Evolutionary conservation across 2,329 filamentous ascomycete species (phyloP).

Genomic region (Penicillium aurantiogriseum): DNA sequence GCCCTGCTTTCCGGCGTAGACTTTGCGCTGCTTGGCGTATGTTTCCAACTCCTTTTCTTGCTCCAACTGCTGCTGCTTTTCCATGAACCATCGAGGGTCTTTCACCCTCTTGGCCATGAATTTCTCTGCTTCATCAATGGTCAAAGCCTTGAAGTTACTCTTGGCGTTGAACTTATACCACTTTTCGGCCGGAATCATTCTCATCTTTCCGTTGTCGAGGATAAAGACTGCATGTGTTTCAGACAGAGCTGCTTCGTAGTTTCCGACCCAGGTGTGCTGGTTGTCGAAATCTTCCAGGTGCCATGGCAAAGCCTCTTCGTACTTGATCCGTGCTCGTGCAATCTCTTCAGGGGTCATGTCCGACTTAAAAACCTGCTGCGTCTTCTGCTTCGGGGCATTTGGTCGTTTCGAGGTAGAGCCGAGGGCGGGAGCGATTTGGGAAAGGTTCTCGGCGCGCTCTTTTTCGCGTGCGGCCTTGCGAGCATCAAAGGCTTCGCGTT

Average conservation of each 20-base stretch:
- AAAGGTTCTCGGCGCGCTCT: constrained; percentile 80
- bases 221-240: constrained; percentile 76
- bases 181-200: constrained; percentile 89
- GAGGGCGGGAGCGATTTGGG: constrained; percentile 84
- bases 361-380: constrained; percentile 79
- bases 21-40: constrained; percentile 49
- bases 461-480: constrained; percentile 75
- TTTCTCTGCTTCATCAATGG: constrained; percentile 80
- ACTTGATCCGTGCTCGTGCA: constrained; percentile 65
- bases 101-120: constrained; percentile 76
- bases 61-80: constrained; percentile 52
- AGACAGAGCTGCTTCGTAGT: constrained; percentile 84
- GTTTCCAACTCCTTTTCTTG: constrained; percentile 60
- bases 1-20: constrained; percentile 47
- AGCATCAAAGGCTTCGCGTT: constrained; percentile 58
- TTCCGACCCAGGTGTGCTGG: constrained; percentile 90
- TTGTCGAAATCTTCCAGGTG: constrained; percentile 95
- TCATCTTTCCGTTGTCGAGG: constrained; percentile 69
- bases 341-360: constrained; percentile 72
- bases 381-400: constrained; percentile 69
- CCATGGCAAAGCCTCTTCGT: constrained; percentile 95
- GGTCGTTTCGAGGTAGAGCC: constrained; percentile 69
- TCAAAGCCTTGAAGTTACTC: constrained; percentile 68
- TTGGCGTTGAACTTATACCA: constrained; percentile 70
- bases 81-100: constrained; percentile 77